Evolutionary conservation across 176 grass and related monocot species (phyloP).

Genomic region (Microstegium vimineum): DNA sequence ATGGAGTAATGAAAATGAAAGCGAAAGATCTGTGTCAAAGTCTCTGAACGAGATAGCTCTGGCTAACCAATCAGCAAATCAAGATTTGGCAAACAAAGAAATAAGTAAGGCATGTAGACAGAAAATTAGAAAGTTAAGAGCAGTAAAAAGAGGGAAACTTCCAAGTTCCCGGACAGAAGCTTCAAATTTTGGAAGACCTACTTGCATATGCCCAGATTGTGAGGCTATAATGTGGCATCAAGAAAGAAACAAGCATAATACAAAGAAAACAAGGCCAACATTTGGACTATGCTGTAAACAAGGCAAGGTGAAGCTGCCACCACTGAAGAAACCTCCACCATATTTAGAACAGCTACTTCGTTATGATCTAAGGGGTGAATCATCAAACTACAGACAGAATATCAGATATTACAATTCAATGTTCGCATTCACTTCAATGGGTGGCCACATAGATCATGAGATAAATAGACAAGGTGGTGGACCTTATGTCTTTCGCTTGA

Average conservation of each 20-base stretch:
- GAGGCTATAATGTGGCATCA: slow-evolving; percentile 1
- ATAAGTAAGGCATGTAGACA: too few relatives aligned
- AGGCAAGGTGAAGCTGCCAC: not conserved
- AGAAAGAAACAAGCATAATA: not conserved
- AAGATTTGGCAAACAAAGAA: too few relatives aligned
- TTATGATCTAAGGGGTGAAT: too few relatives aligned
- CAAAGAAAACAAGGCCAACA: not conserved
- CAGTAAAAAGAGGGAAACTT: not conserved
- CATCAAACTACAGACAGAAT: too few relatives aligned
- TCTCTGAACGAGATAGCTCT: too few relatives aligned
- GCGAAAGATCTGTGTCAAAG: not conserved
- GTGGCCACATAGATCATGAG: slow-evolving; percentile 3
- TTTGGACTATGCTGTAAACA: slow-evolving; percentile 9
- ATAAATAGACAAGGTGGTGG: slow-evolving; percentile 15
- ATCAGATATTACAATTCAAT: too few relatives aligned
- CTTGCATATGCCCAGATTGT: not conserved
- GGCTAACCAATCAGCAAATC: not conserved
- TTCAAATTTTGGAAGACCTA: slow-evolving; percentile 5
- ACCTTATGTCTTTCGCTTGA: slow-evolving; percentile 15
- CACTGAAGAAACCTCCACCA: not conserved
- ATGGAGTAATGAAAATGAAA: too few relatives aligned
- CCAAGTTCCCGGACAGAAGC: not conserved
- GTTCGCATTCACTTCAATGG: slow-evolving; percentile 37
- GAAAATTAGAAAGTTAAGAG: not conserved
- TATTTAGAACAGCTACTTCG: not conserved